Base-by-base conservation (phyloP, 2,329 filamentous ascomycete genomes). In the Colletotrichum limetticola region DNA sequence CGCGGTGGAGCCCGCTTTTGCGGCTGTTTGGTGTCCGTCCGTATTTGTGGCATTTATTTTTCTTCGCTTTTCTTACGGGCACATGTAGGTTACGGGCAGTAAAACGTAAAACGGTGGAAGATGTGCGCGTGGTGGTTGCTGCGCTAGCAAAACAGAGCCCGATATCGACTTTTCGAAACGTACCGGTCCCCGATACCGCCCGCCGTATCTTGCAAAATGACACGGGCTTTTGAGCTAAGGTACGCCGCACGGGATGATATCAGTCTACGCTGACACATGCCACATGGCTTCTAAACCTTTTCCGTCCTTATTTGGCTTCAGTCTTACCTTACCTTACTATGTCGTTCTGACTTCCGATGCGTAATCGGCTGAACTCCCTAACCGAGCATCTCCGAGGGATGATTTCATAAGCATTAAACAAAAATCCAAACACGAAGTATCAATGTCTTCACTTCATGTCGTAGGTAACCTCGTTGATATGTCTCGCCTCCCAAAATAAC, bases 111-210 rank as follows among this genome's bases (percentile, higher is more conserved):
- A 49, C 42, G 42, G 42, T 49, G 42, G 19, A 35, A 35, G 30
- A 60, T 35, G 64, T 60, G 55, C 46, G 61, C 30, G 61, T 49
- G 56, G n/a, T 14, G 16, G 35, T 22, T 49, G 35, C n/a, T 49
- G 60, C n/a, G 26, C 49, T 49, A 26, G 61, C n/a, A n/a, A 14
- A 14, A 12, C 60, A 46, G 30, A 16, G 53, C 19, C 55, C 22
- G 42, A 53, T 24, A 55, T 53, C 67, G 42, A 66, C 19, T 56
- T 42, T 42, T 71, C 68, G 63, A 70, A 65, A 68, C 49, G 22
- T 57, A 64, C 64, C 28, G 57, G 49, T 58, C 22, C 35, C 49
- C 46, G 63, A 22, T 56, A 56, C 63, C 56, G 68, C 42, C 63
- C 56, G 63, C 42, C 22, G 37, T 46, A 37, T 37, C 57, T 62